Evolutionary conservation across 73 alveolate species (phyloP).

Genomic region (Paramecium bursaria): DNA sequence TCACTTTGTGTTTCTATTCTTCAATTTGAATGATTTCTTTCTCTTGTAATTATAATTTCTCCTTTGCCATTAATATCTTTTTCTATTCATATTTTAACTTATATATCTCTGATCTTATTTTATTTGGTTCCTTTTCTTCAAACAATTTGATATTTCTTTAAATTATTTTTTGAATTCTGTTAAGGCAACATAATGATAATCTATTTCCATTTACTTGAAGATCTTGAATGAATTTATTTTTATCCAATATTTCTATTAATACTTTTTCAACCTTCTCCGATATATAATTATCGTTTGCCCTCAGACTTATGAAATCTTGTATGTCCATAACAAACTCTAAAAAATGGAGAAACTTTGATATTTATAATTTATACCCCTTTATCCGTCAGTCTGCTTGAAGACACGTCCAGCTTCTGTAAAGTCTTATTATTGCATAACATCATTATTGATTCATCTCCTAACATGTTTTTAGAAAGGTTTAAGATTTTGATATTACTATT

Average conservation of each 20-base stretch:
- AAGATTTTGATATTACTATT: constrained; percentile 78
- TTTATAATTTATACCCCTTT: constrained; percentile 74
- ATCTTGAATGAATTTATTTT: constrained; percentile 86
- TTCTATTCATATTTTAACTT: constrained; percentile 91
- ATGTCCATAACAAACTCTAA: constrained; percentile 84
- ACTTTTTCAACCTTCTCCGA: constrained; percentile 93
- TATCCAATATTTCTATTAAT: constrained; percentile 90
- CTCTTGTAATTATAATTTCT: constrained; percentile 80
- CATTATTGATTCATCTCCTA: constrained; percentile 95
- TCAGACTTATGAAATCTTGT: constrained; percentile 84
- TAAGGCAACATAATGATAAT: constrained; percentile 91
- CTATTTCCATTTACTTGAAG: constrained; percentile 92
- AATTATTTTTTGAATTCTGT: constrained; percentile 85
- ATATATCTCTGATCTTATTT: constrained; percentile 91
- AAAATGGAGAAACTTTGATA: constrained; percentile 73
- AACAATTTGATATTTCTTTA: constrained; percentile 80
- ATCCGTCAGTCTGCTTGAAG: constrained; percentile 91
- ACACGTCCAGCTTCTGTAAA: constrained; percentile 84
- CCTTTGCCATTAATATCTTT: constrained; percentile 90
- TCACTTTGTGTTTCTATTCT: constrained; percentile 81
- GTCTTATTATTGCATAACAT: constrained; percentile 77
- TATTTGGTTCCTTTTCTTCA: constrained; percentile 92
- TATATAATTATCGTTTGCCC: constrained; percentile 94
- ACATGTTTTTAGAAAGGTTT: constrained; percentile 86
- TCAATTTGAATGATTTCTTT: constrained; percentile 84